Evolutionary conservation across 805 yeast genomes (phyloP), one percentile per base, ranked within the genome.

Genomic region (Candida insectorum): DNA sequence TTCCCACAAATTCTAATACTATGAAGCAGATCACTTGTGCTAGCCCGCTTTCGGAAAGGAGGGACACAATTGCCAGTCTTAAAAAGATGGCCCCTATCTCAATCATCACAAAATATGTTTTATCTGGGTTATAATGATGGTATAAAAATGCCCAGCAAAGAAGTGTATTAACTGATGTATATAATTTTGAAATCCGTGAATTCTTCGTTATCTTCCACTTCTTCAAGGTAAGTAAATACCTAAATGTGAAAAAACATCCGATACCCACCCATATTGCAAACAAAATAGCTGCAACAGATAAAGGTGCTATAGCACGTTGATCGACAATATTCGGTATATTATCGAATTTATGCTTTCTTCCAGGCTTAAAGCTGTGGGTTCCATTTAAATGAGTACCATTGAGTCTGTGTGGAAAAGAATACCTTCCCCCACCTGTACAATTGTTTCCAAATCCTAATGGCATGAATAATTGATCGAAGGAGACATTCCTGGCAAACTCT

Each of bases 71-170:
- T 15, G 71, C 24, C 45, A 69, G 63, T 35, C 61, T 62, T 1
- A 64, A 12, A 1, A 72, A 20, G 3, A 60, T 30, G 11, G 56
- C 56, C 0, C 52, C 16, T 9, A 55, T 48, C 24, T 72, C 76
- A 21, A 65, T 42, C 2, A 60, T 42, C 10, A 65, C 60, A 41
- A 55, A 74, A 32, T 50, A 53, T 1, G 68, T 59, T 37, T 56
- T 53, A 11, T 57, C 48, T 1, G 79, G 77, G 16, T 63, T 59
- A 47, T 65, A 71, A 12, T 58, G 54, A 34, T 62, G 58, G 47
- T 74, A 75, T 16, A 62, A 45, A 29, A 57, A 54, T 4, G 71
- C 63, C 78, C 79, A 76, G 3, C 65, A 34, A 31, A 73, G 56
- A 24, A 75, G 65, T 5, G 65, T 53, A 33, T 59, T 64, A 34